Percentiles rank a stretch among this genome's conserved stretches.
phyloP scores from a whole-genome alignment of 257 asterid species.

The Handroanthus guayacan region DNA sequence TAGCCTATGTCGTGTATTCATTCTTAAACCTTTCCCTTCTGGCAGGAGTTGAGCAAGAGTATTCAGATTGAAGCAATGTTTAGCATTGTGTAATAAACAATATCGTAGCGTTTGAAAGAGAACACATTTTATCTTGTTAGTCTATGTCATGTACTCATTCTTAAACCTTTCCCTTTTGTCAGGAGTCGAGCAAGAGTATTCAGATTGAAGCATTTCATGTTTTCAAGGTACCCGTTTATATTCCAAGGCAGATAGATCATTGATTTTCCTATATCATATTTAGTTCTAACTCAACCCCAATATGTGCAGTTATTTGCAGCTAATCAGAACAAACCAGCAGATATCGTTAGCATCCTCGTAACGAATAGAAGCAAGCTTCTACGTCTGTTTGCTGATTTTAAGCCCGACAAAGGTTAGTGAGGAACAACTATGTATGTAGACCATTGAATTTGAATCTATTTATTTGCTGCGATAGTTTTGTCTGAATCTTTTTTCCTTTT shows the following conservation, averaged over 20 bases:
- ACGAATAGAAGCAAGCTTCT: conserved; percentile 85
- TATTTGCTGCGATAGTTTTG: not conserved
- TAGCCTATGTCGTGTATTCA: conserved; percentile 1
- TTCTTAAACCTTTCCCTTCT: conserved; percentile 39
- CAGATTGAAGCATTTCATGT: conserved; percentile 94
- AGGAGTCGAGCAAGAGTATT: conserved; percentile 95
- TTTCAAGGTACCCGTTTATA: conserved; percentile 66
- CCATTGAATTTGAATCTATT: not conserved
- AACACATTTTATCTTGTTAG: not conserved
- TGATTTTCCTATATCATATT: not conserved
- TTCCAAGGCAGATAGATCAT: not conserved
- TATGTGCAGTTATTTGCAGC: conserved; percentile 81
- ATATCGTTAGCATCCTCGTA: conserved; percentile 74
- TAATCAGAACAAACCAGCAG: conserved; percentile 89
- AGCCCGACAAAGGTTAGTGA: conserved; percentile 73
- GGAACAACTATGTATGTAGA: not conserved
- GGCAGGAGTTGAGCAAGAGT: conserved; percentile 91
- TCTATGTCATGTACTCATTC: conserved; percentile 2
- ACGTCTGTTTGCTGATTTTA: conserved; percentile 84
- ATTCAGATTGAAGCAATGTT: conserved; percentile 91
- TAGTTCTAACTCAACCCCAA: conserved; percentile 24
- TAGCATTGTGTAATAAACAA: too few species aligned
- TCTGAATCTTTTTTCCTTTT: conserved; percentile 26
- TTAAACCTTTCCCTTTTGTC: conserved; percentile 44
- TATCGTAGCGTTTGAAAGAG: conserved; percentile 2